These are phyloP conservation scores for Clonostachys rosea DNA, from an alignment of 2,329 filamentous ascomycete genomes.

Conservation along the genomic window DNA sequence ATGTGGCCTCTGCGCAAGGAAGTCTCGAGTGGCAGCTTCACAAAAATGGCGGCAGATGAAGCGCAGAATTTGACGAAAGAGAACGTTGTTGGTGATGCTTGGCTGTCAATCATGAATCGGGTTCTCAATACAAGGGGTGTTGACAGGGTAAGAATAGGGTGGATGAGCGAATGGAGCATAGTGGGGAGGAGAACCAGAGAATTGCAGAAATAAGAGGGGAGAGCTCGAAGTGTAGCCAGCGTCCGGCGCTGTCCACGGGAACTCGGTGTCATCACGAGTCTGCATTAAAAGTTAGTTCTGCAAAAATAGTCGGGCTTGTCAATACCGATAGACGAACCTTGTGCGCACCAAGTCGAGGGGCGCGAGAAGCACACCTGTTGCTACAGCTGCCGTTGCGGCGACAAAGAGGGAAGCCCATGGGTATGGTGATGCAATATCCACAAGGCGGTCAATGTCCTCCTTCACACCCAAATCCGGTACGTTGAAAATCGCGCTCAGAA, in stretches of 20 bases:
- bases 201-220: slow-evolving; percentile 74
- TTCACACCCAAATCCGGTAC: slow-evolving; percentile 78
- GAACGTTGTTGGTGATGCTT: slow-evolving; percentile 77
- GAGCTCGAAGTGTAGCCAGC: slow-evolving; percentile 68
- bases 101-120: slow-evolving; percentile 78
- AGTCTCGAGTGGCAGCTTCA: slow-evolving; percentile 89
- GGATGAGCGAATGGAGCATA: slow-evolving; percentile 77
- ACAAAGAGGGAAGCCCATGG: slow-evolving; percentile 79
- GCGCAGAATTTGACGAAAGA: slow-evolving; percentile 77
- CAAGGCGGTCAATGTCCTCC: slow-evolving; percentile 72
- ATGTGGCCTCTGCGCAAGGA: slow-evolving; percentile 87
- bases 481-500: slow-evolving; percentile 86
- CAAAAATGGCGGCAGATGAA: slow-evolving; percentile 73
- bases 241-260: slow-evolving; percentile 71
- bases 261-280: slow-evolving; percentile 80
- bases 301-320: slow-evolving; percentile 15
- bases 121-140: slow-evolving; percentile 82
- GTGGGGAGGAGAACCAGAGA: slow-evolving; percentile 74
- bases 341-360: slow-evolving; percentile 90
- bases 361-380: slow-evolving; percentile 75
- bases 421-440: slow-evolving; percentile 70
- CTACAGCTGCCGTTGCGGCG: slow-evolving; percentile 56
- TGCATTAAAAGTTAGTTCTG: slow-evolving; percentile 14
- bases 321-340: slow-evolving; percentile 34
- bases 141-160: slow-evolving; percentile 76